Evolutionary conservation across 306 rosid species (phyloP).

Genomic region (Purshia tridentata): DNA sequence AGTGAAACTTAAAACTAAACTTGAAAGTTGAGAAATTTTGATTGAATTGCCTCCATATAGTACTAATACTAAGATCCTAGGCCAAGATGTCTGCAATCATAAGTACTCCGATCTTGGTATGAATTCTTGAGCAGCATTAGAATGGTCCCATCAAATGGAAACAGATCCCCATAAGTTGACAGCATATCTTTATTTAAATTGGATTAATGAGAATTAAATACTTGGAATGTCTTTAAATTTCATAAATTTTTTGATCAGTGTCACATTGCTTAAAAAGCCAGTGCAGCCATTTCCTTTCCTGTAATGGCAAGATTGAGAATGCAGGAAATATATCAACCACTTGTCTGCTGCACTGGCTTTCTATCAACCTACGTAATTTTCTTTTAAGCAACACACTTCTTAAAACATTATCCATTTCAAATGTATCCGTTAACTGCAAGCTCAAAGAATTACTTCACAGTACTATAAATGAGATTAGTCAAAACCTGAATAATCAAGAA

Average conservation of each 20-base stretch:
- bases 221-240: too few species aligned
- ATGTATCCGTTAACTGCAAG: too few species aligned
- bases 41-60: too few species aligned
- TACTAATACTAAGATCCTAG: neutral
- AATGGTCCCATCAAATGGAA: slow-evolving; percentile 2
- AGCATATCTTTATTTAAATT: neutral
- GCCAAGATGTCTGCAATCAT: too few species aligned
- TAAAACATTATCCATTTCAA: slow-evolving; percentile 38
- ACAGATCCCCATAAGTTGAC: slow-evolving; percentile 11
- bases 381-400: slow-evolving; percentile 63
- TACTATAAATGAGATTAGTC: neutral
- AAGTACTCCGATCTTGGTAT: too few species aligned
- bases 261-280: neutral
- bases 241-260: neutral
- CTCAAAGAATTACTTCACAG: too few species aligned
- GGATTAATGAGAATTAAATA: too few species aligned
- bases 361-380: too few species aligned
- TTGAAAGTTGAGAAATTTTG: neutral
- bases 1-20: neutral
- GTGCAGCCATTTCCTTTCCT: slow-evolving; percentile 19
- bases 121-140: too few species aligned
- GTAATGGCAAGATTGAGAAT: slow-evolving; percentile 7
- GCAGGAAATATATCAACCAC: neutral
- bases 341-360: too few species aligned
- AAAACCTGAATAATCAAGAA: slow-evolving; percentile 15